Evolutionary conservation across 2,329 filamentous ascomycete genomes (phyloP).

Genomic region (Botrytis deweyae): DNA sequence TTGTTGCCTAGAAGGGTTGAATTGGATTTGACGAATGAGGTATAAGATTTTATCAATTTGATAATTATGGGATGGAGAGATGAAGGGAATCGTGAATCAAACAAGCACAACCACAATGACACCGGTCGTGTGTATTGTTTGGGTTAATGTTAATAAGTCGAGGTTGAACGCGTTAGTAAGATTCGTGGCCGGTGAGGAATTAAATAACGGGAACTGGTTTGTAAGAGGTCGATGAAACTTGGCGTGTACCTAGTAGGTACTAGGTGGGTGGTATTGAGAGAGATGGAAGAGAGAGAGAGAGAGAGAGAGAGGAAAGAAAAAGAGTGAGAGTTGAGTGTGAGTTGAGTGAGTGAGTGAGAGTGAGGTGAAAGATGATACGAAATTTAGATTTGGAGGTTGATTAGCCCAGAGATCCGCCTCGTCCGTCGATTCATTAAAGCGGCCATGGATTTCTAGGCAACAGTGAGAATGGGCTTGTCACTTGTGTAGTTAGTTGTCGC

Average conservation of each 20-base stretch:
- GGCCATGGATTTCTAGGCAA: constrained; percentile 7
- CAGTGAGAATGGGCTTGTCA: constrained; percentile 7
- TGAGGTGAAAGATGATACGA: not conserved
- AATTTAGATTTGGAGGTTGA: not conserved
- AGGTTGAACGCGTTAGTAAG: not conserved
- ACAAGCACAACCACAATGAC: not conserved
- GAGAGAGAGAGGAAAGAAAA: too few relatives aligned
- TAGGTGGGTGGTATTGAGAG: not conserved
- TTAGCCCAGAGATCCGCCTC: not conserved
- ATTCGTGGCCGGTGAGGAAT: constrained; percentile 3
- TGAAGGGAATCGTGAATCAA: not conserved
- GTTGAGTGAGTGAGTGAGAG: not conserved
- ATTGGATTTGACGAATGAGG: not conserved
- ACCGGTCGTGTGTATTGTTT: not conserved
- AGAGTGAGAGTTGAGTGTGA: not conserved
- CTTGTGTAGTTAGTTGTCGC: not conserved
- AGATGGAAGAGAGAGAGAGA: not conserved
- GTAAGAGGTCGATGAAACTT: not conserved
- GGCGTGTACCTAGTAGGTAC: not conserved
- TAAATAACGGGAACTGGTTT: not conserved
- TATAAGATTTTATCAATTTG: not conserved
- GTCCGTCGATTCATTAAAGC: not conserved
- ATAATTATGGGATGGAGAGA: not conserved
- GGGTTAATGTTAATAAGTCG: not conserved
- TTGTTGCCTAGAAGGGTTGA: constrained; percentile 13